Evolutionary conservation across 176 grass and related monocot genomes (phyloP), one percentile per base, ranked within the genome.

Genomic region (Aegilops longissima): DNA sequence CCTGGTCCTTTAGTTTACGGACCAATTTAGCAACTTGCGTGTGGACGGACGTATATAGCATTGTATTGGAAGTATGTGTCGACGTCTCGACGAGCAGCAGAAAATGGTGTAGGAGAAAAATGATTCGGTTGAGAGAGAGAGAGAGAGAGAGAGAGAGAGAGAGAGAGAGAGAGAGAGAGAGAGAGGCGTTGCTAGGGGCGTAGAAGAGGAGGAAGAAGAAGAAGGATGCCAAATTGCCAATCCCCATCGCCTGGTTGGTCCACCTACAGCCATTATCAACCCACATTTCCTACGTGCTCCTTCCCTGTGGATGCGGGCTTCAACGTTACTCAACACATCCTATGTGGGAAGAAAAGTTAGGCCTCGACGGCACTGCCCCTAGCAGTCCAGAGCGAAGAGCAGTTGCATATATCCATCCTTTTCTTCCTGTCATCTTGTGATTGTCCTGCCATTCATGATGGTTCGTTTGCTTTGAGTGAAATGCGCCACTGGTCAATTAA

Each of bases 241-340:
- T 30, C 45, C 12, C 5, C 39, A 65, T 69, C 76, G 80, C 64
- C 42, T 71, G 88, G 87, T 92, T 87, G 90, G 83, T 97, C 95
- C 95, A 97, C 90, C 94, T 80, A 90, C 83, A 92, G 36, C 71
- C 83, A 90, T 89, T 92, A 92, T 87, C 85, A 21, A 12, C 66
- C 78, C 51, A 30, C n/a, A 20, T 81, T 42, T 54, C 2, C 51
- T 18, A 6, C 18, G 1, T 59, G 51, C 16, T 18, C 51, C 51
- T 20, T 59, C 54, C 6, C 18, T 21, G 18, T 59, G 18, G 6
- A 21, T 20, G 54, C 21, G 54, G 54, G 54, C 52, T 58, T 58
- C 52, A 20, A 58, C 0, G 6, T 58, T 21, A 20, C 52, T 58
- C 18, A 20, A 18, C 49, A 52, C 49, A 52, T 12, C 1, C 44